Evolutionary conservation across 371 early-diverging fungal species (phyloP).

Genomic region (Rhizomucor pusillus): DNA sequence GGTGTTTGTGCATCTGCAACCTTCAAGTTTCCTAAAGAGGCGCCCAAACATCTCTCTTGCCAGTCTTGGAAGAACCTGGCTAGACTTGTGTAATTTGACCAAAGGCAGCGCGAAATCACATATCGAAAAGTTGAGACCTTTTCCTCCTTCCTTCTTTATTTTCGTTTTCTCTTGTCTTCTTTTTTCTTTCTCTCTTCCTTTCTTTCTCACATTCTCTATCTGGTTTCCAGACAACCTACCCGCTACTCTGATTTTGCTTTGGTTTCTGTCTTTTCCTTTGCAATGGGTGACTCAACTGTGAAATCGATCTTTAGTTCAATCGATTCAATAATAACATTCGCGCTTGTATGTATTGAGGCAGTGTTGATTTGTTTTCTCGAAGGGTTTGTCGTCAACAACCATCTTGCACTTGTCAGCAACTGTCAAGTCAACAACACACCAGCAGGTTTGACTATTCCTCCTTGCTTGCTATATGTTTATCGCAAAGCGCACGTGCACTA

Average conservation of each 20-base stretch:
- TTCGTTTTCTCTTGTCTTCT: no score
- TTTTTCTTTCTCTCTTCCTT: no score
- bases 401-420: conserved; percentile 36
- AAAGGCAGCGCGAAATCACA: no score
- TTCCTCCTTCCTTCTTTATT: no score
- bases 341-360: conserved; percentile 32
- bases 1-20: no score
- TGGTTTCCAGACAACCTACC: no score
- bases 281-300: conserved; percentile 3
- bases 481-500: not conserved
- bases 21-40: no score
- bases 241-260: conserved; percentile 1
- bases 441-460: conserved; percentile 16
- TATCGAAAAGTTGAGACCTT: no score
- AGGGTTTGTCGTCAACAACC: conserved; percentile 42
- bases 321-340: conserved; percentile 26
- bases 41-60: no score
- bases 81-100: no score
- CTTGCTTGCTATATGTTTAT: not conserved
- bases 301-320: conserved; percentile 29
- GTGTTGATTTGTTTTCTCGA: conserved; percentile 41
- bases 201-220: no score
- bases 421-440: conserved; percentile 21
- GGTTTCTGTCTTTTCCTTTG: conserved; percentile 4
- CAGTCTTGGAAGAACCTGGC: no score